A percentile compares a stretch with the other conserved stretches of the same genome.
Evolutionary conservation across 352 stramenopile genomes (phyloP).

Genomic region (Phytopythium delawarense): DNA sequence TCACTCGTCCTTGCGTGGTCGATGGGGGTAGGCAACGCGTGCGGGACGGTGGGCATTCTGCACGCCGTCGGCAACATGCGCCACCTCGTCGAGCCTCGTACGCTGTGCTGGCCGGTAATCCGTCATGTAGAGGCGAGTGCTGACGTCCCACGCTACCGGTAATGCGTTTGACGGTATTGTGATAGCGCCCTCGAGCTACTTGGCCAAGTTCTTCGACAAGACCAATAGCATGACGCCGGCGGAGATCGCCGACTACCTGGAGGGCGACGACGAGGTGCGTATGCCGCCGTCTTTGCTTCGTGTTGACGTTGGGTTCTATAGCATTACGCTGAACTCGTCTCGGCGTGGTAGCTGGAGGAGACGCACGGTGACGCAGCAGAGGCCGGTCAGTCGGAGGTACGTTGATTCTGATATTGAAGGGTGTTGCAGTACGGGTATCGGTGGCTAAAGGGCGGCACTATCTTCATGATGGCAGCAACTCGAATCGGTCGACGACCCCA

Average conservation of each 20-base stretch:
- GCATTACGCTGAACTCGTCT: background rate
- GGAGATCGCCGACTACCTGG: constrained; percentile 84
- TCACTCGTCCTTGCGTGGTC: background rate
- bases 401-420: background rate
- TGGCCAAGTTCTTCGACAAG: constrained; percentile 80
- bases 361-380: constrained; percentile 89
- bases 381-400: constrained; percentile 85
- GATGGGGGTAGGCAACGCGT: constrained; percentile 86
- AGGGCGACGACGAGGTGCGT: constrained; percentile 85
- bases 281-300: background rate
- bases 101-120: constrained; percentile 7
- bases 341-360: constrained; percentile 73
- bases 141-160: background rate
- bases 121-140: background rate
- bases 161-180: background rate
- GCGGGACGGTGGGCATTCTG: constrained; percentile 94
- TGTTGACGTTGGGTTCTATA: background rate
- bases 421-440: background rate
- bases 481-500: constrained; percentile 86
- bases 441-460: background rate
- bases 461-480: constrained; percentile 54
- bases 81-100: constrained; percentile 61
- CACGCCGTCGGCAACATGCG: constrained; percentile 93
- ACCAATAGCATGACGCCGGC: constrained; percentile 74
- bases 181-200: constrained; percentile 55